Evolutionary conservation across 805 yeast species (phyloP), one percentile per base, ranked within the genome.

Genomic region (Candida xiaguanensis): DNA sequence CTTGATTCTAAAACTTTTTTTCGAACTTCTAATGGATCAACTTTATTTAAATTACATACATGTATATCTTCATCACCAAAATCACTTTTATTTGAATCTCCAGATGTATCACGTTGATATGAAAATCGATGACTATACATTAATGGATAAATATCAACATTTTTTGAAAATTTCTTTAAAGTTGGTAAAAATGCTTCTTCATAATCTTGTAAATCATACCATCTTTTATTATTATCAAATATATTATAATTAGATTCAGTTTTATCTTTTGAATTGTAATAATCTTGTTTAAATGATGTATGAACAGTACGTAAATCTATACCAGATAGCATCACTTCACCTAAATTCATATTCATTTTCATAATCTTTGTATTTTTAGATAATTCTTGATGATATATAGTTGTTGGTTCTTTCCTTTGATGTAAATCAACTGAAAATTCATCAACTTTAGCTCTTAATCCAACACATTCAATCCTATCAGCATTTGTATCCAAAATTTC

Each of bases 111-210:
- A 35, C 91, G 70, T 44, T 75, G 63, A 55, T 86, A 90, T 2
- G 82, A 67, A 53, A 89, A 82, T 31, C 77, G 65, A 4, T 91
- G 85, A 0, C 95, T 70, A 56, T 65, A 78, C 49, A 86, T 50
- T 45, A 89, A 59, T 2, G 95, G 91, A 31, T 64, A 52, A 2
- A 82, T 74, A 11, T 60, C 64, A 34, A 87, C 67, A 9, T 50
- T 31, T 42, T 81, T 66, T 3, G 59, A 50, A 36, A 58, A 56
- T 1, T 58, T 55, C 8, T 55, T 52, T 6, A 73, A 43, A 3
- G 70, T 51, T 0, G 76, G 65, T 6, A 65, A 50, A 36, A 70
- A 75, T 1, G 79, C 73, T 50, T 84, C 90, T 31, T 72, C 72
- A 44, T 68, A 82, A 54, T 84, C 90, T 20, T 73, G 56, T 2